These are phyloP conservation scores for Colletotrichum ledebouriae DNA, from an alignment of 2,329 filamentous ascomycete genomes.

Conservation along the genomic window DNA sequence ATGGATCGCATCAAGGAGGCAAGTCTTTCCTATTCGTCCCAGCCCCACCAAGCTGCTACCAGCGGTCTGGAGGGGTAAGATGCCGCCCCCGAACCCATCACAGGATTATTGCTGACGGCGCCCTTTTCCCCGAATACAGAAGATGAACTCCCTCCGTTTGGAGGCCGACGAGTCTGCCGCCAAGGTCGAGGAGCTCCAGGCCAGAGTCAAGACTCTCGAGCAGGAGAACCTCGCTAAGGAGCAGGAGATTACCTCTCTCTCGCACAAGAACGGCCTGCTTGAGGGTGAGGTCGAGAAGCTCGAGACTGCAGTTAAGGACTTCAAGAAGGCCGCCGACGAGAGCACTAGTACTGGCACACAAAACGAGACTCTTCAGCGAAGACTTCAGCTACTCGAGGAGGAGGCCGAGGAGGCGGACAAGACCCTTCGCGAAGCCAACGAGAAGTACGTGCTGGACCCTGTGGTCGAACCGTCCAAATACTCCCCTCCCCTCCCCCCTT, in stretches of 20 bases:
- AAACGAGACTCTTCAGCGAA: slow-evolving; percentile 91
- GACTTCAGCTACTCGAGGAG: slow-evolving; percentile 96
- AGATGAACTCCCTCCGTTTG: slow-evolving; percentile 94
- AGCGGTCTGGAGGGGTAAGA: slow-evolving; percentile 44
- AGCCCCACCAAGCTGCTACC: slow-evolving; percentile 44
- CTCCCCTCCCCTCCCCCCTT: slow-evolving; percentile 3
- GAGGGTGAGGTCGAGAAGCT: slow-evolving; percentile 94
- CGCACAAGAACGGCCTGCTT: slow-evolving; percentile 94
- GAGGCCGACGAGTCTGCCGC: slow-evolving; percentile 88
- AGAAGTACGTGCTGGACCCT: slow-evolving; percentile 80
- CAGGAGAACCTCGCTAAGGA: slow-evolving; percentile 97
- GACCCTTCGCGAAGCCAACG: slow-evolving; percentile 95
- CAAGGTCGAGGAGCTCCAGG: slow-evolving; percentile 89
- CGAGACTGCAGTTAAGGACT: slow-evolving; percentile 84
- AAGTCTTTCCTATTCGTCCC: slow-evolving; percentile 60
- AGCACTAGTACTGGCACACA: slow-evolving; percentile 86
- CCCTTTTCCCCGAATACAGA: slow-evolving; percentile 65
- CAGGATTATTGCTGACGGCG: slow-evolving; percentile 40
- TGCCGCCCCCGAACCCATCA: slow-evolving; percentile 28
- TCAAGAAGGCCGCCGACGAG: slow-evolving; percentile 88
- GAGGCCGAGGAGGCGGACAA: slow-evolving; percentile 97
- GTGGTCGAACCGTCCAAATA: slow-evolving; percentile 31
- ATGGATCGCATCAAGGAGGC: slow-evolving; percentile 96
- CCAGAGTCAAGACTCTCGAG: slow-evolving; percentile 89
- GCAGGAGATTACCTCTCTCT: slow-evolving; percentile 96